Base-by-base conservation (phyloP, 169 alveolate genomes). In the Eimeria nieschulzi region DNA sequence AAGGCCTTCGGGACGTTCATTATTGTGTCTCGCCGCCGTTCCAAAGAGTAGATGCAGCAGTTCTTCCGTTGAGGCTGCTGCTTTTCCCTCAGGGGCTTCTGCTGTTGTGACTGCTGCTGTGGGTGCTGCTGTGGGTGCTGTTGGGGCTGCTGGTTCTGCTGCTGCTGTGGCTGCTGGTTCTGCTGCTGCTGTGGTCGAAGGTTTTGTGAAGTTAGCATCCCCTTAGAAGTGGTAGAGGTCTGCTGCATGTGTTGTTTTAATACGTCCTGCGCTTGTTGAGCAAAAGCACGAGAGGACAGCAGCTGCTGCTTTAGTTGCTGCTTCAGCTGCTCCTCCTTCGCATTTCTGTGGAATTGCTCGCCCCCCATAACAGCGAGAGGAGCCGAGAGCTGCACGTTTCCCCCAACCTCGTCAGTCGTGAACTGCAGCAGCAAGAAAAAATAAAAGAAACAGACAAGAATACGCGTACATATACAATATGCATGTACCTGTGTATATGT, bases 81-180 rank as follows among this genome's bases (percentile, higher is more conserved):
- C 9, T 66, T 23, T 33, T 66, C 46, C 75, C 23, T 26, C 75
- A 13, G 5, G 46, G 7, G 46, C 75, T 66, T 13, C 75, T 66
- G 75, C 39, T 66, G 19, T 33, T 66, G 75, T 66, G 13, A 13
- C 25, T 66, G 75, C 73, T 17, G 73, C 73, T 19, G 73, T n/a
- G 25, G 80, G 26, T 25, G 66, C 66, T 12, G 21, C 7, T 59
- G 68, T 15, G 23, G 68, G 68, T 1, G 82, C 59, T 76, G 85
- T 53, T 46, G 70, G 7, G 51, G 71, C 56, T n/a, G 70, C 85
- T 76, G 85, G 17, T 76, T 53, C 85, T 54, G 85, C 7, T 55
- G 61, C 21, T 72, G 82, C 82, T 72, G 53, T 68, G 23, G 70
- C 53, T 39, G 61, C 53, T 72, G 59, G 39, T 21, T 26, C 9